Conservation (phyloP, 768 basidiomycete genomes). For the Macrocybe gigantea region DNA sequence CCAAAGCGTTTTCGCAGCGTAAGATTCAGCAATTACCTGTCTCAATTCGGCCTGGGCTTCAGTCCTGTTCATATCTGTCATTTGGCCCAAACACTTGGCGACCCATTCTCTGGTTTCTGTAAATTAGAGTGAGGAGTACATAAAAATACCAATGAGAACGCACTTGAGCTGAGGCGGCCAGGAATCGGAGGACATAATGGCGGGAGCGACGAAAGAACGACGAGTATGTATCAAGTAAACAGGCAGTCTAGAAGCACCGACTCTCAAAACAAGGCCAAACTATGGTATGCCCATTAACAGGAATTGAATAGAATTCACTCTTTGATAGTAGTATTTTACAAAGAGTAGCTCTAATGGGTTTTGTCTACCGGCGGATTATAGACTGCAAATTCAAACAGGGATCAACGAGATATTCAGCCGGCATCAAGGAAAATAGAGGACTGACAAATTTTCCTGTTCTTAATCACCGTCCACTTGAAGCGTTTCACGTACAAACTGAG, state of each 20-base stretch:
- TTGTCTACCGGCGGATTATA: slow-evolving; percentile 59
- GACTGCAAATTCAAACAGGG: slow-evolving; percentile 26
- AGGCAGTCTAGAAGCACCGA: background rate
- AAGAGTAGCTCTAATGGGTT: slow-evolving; percentile 38
- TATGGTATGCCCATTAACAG: background rate
- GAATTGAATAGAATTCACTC: background rate
- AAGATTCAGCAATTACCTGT: slow-evolving; percentile 94
- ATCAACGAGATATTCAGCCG: background rate
- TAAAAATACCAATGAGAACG: slow-evolving; percentile 11
- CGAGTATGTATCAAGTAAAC: background rate
- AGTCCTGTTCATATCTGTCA: slow-evolving; percentile 79
- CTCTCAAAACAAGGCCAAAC: slow-evolving; percentile 1
- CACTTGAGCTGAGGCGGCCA: slow-evolving; percentile 82
- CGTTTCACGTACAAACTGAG: slow-evolving; percentile 87
- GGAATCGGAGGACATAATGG: slow-evolving; percentile 64
- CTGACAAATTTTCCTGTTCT: slow-evolving; percentile 90
- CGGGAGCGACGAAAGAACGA: background rate
- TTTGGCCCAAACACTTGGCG: slow-evolving; percentile 86
- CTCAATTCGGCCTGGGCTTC: slow-evolving; percentile 94
- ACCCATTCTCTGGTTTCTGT: slow-evolving; percentile 79
- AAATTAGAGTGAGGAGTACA: slow-evolving; percentile 9
- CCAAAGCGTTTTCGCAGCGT: slow-evolving; percentile 76
- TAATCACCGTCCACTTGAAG: slow-evolving; percentile 91
- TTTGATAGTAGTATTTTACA: slow-evolving; percentile 7
- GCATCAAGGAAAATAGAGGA: slow-evolving; percentile 10